Evolutionary conservation across 441 rosid genomes (phyloP).

Genomic region (Lepidium campestre): DNA sequence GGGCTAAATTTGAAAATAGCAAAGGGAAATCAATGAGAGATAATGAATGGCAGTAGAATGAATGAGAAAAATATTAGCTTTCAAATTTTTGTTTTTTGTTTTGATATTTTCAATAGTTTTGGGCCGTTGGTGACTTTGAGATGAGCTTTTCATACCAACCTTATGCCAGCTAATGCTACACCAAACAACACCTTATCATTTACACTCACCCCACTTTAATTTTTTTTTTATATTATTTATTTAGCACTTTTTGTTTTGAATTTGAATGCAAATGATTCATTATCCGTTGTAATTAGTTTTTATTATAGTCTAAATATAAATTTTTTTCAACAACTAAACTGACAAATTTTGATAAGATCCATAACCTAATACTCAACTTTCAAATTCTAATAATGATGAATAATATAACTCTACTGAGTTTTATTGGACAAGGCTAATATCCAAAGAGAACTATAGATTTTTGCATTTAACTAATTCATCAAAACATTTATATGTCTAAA

Average conservation of each 20-base stretch:
- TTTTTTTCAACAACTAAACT: too few species aligned
- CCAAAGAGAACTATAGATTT: too few species aligned
- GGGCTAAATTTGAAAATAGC: constrained; percentile 3
- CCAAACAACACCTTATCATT: constrained; percentile 27
- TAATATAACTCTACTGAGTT: too few species aligned
- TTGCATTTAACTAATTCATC: too few species aligned
- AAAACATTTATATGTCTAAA: too few species aligned
- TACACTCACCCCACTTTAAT: constrained; percentile 26
- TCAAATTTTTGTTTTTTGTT: neutral
- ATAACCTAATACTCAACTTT: too few species aligned
- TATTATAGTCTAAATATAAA: too few species aligned
- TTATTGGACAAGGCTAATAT: too few species aligned
- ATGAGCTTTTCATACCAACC: constrained; percentile 25
- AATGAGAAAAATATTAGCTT: constrained; percentile 1
- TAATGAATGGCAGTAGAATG: constrained; percentile 2
- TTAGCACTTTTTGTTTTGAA: neutral
- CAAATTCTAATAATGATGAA: too few species aligned
- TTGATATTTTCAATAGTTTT: neutral
- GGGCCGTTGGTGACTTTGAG: constrained; percentile 25
- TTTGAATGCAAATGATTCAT: neutral
- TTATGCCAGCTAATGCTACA: constrained; percentile 24
- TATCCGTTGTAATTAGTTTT: neutral
- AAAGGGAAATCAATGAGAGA: constrained; percentile 16
- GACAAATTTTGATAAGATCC: too few species aligned
- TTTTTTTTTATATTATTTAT: neutral